These are phyloP conservation scores for Suhomyces taliae DNA, from an alignment of 1,139 yeast genomes.

Conservation along the genomic window DNA sequence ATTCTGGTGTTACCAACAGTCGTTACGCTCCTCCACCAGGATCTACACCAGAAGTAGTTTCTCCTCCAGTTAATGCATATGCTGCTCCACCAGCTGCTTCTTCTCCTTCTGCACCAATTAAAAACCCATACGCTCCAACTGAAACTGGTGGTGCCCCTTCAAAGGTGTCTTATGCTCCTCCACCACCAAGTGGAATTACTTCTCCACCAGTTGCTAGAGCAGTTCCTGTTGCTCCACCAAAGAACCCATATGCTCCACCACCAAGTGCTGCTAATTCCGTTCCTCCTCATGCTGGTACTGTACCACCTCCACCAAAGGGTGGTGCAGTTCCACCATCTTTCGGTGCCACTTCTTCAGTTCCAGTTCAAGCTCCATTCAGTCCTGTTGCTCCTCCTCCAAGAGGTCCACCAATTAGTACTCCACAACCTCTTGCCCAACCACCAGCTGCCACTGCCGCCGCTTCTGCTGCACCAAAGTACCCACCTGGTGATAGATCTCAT, in stretches of 20 bases:
- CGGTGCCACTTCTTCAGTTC: constrained; percentile 5
- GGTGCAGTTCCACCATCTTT: constrained; percentile 9
- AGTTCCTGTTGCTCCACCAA: constrained; percentile 31
- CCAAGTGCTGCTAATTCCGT: constrained; percentile 4
- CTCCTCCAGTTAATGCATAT: constrained; percentile 10
- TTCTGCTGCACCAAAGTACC: constrained; percentile 42
- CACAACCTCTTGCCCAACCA: constrained; percentile 4
- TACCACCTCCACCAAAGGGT: constrained; percentile 24
- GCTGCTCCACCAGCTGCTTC: constrained; percentile 7
- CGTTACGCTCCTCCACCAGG: constrained; percentile 46
- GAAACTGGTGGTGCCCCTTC: constrained; percentile 4
- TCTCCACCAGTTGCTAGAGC: constrained; percentile 7
- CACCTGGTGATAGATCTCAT: constrained; percentile 71
- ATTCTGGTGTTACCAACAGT: constrained; percentile 21
- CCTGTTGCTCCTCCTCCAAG: constrained; percentile 14
- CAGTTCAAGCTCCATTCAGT: constrained; percentile 5
- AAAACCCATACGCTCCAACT: constrained; percentile 20
- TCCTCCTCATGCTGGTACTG: constrained; percentile 16
- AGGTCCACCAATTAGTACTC: constrained; percentile 11
- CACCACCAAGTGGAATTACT: constrained; percentile 1
- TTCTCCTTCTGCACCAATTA: constrained; percentile 19
- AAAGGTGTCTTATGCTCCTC: constrained; percentile 17
- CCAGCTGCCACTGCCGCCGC: constrained; percentile 17
- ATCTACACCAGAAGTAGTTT: constrained; percentile 1
- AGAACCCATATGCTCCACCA: constrained; percentile 43